These are phyloP conservation scores for Tolypocladium ophioglossoides DNA, from an alignment of 2,329 filamentous ascomycete species.

Conservation along the genomic window DNA sequence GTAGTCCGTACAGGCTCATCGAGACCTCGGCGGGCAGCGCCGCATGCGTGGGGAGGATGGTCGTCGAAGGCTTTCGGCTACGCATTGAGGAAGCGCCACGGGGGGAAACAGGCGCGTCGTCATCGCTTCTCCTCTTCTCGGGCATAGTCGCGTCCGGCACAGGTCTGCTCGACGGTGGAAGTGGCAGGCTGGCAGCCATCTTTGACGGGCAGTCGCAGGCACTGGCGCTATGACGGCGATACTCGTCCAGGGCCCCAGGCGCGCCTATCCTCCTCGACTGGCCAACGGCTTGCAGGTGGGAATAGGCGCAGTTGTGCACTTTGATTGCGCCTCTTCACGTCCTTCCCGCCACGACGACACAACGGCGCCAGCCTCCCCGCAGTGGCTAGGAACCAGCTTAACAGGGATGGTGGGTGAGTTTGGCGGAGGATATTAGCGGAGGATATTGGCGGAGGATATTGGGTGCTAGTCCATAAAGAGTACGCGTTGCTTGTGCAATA, in stretches of 20 bases:
- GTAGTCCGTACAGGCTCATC: no score
- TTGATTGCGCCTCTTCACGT: neutral
- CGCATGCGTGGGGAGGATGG: neutral
- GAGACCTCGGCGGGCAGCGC: neutral
- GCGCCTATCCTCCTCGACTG: neutral
- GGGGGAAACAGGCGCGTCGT: neutral
- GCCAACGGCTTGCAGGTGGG: neutral
- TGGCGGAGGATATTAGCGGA: neutral
- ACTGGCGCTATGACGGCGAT: neutral
- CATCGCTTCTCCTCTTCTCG: neutral
- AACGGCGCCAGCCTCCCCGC: neutral
- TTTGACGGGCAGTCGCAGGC: no score
- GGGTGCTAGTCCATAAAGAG: no score
- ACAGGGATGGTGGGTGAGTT: neutral
- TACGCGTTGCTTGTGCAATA: no score
- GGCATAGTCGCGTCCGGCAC: neutral
- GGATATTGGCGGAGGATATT: no score
- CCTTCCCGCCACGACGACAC: neutral
- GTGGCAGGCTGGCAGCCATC: neutral
- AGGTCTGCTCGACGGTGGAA: no score
- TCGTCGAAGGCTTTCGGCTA: neutral
- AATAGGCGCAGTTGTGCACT: neutral
- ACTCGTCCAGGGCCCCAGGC: neutral
- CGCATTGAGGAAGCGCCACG: neutral
- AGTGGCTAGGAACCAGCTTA: neutral